Base-by-base conservation (phyloP, 371 early-diverging fungal species). In the Fennellomyces sp. region DNA sequence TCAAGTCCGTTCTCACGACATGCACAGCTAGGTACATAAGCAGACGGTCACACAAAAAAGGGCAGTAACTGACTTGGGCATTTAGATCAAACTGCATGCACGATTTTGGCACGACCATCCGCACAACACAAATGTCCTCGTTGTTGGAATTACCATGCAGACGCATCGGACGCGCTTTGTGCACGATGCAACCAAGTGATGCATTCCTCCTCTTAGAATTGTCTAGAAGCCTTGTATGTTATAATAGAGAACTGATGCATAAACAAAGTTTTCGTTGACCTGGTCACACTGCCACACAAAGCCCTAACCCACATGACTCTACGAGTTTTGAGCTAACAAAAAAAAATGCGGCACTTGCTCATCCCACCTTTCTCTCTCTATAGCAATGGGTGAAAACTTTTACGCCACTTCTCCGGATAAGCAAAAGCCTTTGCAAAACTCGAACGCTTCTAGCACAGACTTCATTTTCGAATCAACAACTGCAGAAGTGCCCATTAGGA, bases 61-160 rank as follows among this genome's bases (percentile, higher is more conserved):
- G n/a, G n/a, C n/a, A n/a, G n/a, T n/a, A n/a, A n/a, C n/a, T n/a
- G n/a, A n/a, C n/a, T n/a, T n/a, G n/a, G n/a, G n/a, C n/a, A 45
- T 1, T 17, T 12, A 48, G 60, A 61, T 21, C 25, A 53, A 47
- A 65, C 72, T 15, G 12, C 47, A 33, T 72, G 68, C 48, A 65
- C 61, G 33, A 73, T 82, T 56, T 35, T 63, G 1, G 62, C 73
- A 11, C 52, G 60, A 13, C 64, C 54, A 27, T 66, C 80, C 6
- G 26, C 51, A 3, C 50, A 53, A 19, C 64, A 72, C n/a, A 83
- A 81, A 55, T 83, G 84, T 53, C 84, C 84, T 39, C 73, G 84
- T 30, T 83, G 84, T 53, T 75, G 84, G 76, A 78, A 75, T 51
- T 83, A 78, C 52, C 69, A 68, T 54, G 67, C 82, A 4, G 41